Percentiles rank a stretch among this genome's conserved stretches.
Conservation (phyloP, 345 rosid genomes). For the Geranium brycei region DNA sequence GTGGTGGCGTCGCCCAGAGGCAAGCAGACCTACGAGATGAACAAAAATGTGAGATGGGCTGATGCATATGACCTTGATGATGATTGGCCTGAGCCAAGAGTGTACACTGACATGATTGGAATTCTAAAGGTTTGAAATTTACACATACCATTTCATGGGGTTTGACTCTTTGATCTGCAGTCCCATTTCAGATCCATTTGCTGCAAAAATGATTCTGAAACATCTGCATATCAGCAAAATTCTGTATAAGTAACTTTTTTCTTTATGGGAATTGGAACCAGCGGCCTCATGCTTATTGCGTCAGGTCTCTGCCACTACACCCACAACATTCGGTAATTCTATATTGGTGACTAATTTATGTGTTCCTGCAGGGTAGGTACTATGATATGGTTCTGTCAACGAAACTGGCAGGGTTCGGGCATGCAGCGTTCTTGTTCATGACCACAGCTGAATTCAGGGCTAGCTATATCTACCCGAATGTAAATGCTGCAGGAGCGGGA, state of each 20-base stretch:
- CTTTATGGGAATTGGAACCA: no score
- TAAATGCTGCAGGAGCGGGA: conserved; percentile 93
- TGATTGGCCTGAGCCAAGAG: conserved; percentile 79
- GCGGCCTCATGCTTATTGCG: no score
- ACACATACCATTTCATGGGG: background rate
- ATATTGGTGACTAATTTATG: background rate
- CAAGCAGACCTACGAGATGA: conserved; percentile 77
- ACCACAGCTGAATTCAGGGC: conserved; percentile 72
- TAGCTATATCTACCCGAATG: conserved; percentile 82
- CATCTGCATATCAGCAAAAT: background rate
- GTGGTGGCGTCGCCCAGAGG: conserved; percentile 64
- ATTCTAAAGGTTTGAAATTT: conserved; percentile 45
- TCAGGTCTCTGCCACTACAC: no score
- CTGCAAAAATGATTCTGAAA: background rate
- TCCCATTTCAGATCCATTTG: no score
- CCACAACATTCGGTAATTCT: no score
- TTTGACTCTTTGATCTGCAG: no score
- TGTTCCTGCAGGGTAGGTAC: conserved; percentile 59
- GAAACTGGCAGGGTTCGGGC: conserved; percentile 85
- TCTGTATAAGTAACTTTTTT: background rate
- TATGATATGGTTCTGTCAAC: conserved; percentile 87
- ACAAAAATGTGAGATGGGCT: conserved; percentile 95
- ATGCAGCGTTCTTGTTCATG: conserved; percentile 80
- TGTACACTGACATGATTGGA: conserved; percentile 73
- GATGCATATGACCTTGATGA: conserved; percentile 73